A percentile compares a stretch with the other conserved stretches of the same genome.
Evolutionary conservation across 2,329 filamentous ascomycete species (phyloP).

Genomic region (Aspergillus jensenii): DNA sequence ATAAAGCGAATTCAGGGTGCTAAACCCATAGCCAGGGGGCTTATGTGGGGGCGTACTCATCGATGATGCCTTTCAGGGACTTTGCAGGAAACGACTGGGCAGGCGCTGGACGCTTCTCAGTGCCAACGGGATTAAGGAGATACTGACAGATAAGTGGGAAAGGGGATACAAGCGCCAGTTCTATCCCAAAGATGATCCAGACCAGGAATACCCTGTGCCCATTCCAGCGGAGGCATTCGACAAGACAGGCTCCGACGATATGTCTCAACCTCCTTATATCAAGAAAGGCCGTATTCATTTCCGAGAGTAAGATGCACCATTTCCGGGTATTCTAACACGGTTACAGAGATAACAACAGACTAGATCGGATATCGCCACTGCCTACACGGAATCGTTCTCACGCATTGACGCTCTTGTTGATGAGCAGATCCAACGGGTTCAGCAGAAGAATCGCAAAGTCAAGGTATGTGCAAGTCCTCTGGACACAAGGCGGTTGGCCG

Average conservation of each 20-base stretch:
- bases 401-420: constrained; percentile 1
- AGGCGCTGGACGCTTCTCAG: constrained; percentile 3
- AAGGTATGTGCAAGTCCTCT: neutral
- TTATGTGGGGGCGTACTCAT: constrained; percentile 6
- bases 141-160: constrained; percentile 5
- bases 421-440: neutral
- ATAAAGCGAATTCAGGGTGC: neutral
- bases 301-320: neutral
- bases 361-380: constrained; percentile 1
- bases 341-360: neutral
- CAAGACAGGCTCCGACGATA: neutral
- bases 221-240: neutral
- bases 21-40: neutral
- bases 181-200: neutral
- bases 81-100: neutral
- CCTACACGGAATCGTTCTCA: neutral
- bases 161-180: constrained; percentile 1
- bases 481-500: neutral
- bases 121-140: constrained; percentile 1
- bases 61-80: constrained; percentile 3
- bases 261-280: neutral
- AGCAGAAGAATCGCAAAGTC: neutral
- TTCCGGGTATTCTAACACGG: neutral
- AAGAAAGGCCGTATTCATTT: constrained; percentile 8
- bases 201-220: neutral